Base-by-base conservation (phyloP, 768 basidiomycete species). In the Tylopilus plumbeoviolaceoides region DNA sequence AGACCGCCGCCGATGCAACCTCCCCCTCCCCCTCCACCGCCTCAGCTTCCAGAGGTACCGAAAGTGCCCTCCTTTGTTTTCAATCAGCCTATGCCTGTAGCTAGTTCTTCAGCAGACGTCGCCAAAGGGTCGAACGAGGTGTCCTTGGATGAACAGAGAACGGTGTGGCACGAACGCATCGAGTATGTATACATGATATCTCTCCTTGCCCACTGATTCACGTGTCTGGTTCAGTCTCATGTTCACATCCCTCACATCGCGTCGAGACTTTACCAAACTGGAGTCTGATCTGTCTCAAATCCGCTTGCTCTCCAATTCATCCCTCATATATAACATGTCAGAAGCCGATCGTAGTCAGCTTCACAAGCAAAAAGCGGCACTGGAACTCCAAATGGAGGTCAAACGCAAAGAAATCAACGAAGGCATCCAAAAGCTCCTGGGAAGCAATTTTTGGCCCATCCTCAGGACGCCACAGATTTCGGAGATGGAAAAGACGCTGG, bases 381-480 rank as follows among this genome's bases (percentile, higher is more conserved):
- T 68, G 23, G 68, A 70, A 35, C 44, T 52, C 7, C 56, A 59
- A n/a, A 53, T 58, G 36, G 64, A 63, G 5, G 53, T 18, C 23
- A 74, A 72, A 51, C 69, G 70, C 55, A 63, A 60, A 35, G 68
- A 71, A 27, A 54, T 76, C 30, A 70, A 67, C 31, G 60, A 58
- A 3, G 36, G 49, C 12, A 47, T 73, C 17, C 62, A 59, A 30
- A 65, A 59, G 20, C 67, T 77, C 14, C 47, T 72, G 6, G 68
- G 67, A 23, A 60, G 64, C 43, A 65, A 65, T 17, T 76, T 74
- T 53, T 77, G 76, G 76, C 76, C 75, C 6, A 44, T 68, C 30
- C n/a, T 72, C 4, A 63, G 60, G 20, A 46, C 52, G 7, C 55
- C 66, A n/a, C 61, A 64, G 17, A 44, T 65, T 21, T 47, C 50